Base-by-base conservation (phyloP, 75 land plant species). In the Cupressus sempervirens region DNA sequence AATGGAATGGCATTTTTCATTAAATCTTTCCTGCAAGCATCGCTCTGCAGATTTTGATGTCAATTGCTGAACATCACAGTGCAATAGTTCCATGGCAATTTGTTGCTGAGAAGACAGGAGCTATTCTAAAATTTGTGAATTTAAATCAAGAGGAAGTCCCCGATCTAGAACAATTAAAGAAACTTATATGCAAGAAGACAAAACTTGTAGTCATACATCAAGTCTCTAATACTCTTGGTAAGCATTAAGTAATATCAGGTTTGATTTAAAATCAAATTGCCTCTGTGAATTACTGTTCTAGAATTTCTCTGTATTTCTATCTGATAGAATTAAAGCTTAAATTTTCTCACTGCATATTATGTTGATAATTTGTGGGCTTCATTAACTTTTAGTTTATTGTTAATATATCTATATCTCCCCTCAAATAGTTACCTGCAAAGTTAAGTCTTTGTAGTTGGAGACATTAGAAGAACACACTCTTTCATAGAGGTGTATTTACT, bases 11-110 rank as follows among this genome's bases (percentile, higher is more conserved):
- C 1, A 1, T 41, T 77, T 77, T 77, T 77, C 79, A 77, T 40
- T 77, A 84, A 70, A 82, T 41, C 36, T 41, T 40, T 30, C 80
- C 40, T 41, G 50, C 7, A 38, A 36, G 20, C 53, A n/a, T 62
- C 84, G 48, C 83, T 50, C 53, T 85, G 81, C 93, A 97, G 99
- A 88, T 97, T 54, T 34, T 97, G 81, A 87, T 96, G 79, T 89
- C 93, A 54, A 82, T 96, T 75, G 99, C 99, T 26, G 99, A 97
- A 87, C 99, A 97, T 90, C 99, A 97, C 82, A 97, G 99, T 91
- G 92, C 92, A 54, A 91, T 97, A 56, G 99, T 97, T 53, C 99
- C 99, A 10, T 97, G 99, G 99, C 99, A 97, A 85, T 50, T 97
- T 75, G 90, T 95, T 48, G 94, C 96, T 67, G 88, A 96, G 85